Evolutionary conservation across 257 asterid species (phyloP), one percentile per base, ranked within the genome.

Genomic region (Pogostemon cablin): DNA sequence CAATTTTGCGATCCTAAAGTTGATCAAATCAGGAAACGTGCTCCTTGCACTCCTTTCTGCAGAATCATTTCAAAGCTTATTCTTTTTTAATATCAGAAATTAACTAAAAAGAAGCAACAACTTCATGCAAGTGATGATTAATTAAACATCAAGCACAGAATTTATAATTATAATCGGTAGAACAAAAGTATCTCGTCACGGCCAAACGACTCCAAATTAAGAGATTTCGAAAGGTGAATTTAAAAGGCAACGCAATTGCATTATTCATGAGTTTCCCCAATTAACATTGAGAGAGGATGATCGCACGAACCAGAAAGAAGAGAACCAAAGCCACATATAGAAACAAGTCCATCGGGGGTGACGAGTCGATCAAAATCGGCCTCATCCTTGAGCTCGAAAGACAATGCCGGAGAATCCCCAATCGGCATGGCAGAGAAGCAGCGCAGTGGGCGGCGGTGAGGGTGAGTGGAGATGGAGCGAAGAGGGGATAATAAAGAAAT

Each of bases 31-130:
- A 8, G 99, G 99, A 76, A 95, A 95, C 32, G 98, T 95, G 81
- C 96, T 91, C 87, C 96, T 83, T 12, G 99, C 99, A 72, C 99
- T 95, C 83, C 77, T 82, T 82, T 91, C 98, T 91, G 85, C 65
- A 69, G 67, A 53, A 67, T 49, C 72, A 76, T 50, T 37, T 47
- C 78, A 65, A 55, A 59, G 2, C 65, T 52, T 59, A 44, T 9
- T 20, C 32, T 25, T 25, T 25, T 25, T 25, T 0, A 25, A 25
- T 59, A 74, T 38, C 56, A 58, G 7, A 47, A 58, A 39, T 4
- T 5, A 48, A 60, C 49, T 15, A 55, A 54, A 39, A 57, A 32
- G 9, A 32, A 2, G 32, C 3, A 67, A 42, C 9, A 35, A 65
- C 35, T 59, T 66, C 17, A 3, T 41, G 54, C 66, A 64, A 65